These are phyloP conservation scores for Trypanosoma cruzi DNA, from an alignment of 208 protist genomes.

Conservation along the genomic window DNA sequence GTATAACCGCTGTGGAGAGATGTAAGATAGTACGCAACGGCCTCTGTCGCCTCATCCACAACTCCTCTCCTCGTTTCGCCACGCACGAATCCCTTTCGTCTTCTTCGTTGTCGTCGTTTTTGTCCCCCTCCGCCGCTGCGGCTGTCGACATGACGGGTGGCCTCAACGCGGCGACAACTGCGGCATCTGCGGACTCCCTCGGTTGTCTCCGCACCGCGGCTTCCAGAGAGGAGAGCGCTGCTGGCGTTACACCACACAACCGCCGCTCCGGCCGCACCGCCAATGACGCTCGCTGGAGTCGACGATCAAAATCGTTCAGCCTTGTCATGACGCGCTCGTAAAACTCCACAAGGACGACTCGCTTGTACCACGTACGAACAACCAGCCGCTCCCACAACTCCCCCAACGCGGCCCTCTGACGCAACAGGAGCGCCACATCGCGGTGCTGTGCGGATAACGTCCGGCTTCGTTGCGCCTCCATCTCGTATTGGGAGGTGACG, in stretches of 20 bases:
- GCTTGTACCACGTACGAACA: constrained; percentile 18
- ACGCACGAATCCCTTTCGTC: not conserved
- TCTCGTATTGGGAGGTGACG: not conserved
- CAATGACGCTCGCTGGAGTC: constrained; percentile 8
- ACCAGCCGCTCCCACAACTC: constrained; percentile 27
- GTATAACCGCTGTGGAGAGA: constrained; percentile 10
- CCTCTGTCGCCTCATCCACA: not conserved
- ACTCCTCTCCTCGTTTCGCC: not conserved
- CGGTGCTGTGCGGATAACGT: not conserved
- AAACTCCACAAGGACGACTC: constrained; percentile 15
- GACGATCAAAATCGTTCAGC: constrained; percentile 1
- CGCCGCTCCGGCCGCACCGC: constrained; percentile 6
- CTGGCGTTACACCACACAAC: not conserved
- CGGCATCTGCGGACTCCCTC: not conserved
- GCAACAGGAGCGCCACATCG: not conserved
- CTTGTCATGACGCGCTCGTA: constrained; percentile 4
- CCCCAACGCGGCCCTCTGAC: constrained; percentile 9
- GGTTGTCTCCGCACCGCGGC: too few relatives aligned
- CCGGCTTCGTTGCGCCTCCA: constrained; percentile 2
- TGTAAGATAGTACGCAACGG: not conserved
- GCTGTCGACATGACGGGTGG: too few relatives aligned
- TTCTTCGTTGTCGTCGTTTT: too few relatives aligned
- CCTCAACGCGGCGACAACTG: not conserved
- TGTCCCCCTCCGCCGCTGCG: too few relatives aligned
- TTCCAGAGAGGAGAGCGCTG: not conserved